phyloP scores from a whole-genome alignment of 345 rosid genomes.

The Geranium rotundifolium region DNA sequence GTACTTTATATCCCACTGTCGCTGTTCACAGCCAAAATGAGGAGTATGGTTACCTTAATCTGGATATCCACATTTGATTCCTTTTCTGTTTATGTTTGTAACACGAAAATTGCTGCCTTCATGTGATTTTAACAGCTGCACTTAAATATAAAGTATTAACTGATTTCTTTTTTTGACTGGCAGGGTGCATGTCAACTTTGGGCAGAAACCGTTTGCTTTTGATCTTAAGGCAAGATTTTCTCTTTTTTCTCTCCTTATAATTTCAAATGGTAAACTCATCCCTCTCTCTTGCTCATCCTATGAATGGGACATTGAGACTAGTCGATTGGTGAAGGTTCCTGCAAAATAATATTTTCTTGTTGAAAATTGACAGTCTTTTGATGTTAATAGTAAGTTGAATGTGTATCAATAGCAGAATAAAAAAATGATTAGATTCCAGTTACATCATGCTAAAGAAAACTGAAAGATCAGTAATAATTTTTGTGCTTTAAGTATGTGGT shows the following conservation, averaged over 20 bases:
- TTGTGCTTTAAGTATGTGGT: too few species aligned
- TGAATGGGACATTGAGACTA: neutral
- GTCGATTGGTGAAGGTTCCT: neutral
- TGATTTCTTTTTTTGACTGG: slow-evolving; percentile 1
- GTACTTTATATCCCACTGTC: slow-evolving; percentile 74
- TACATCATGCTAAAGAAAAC: neutral
- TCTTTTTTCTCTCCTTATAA: neutral
- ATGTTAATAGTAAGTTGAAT: neutral
- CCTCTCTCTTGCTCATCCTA: too few species aligned
- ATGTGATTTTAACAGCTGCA: neutral
- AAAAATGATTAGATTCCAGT: neutral
- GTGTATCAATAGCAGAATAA: neutral
- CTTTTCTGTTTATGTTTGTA: neutral
- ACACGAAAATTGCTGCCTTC: neutral
- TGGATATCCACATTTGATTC: neutral
- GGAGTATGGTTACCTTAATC: slow-evolving; percentile 53
- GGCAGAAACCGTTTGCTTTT: slow-evolving; percentile 60
- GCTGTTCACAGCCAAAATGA: slow-evolving; percentile 94
- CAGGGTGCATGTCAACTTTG: slow-evolving; percentile 93
- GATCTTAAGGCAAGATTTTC: slow-evolving; percentile 57
- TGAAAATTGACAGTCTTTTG: neutral
- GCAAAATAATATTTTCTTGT: neutral
- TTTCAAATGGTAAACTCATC: neutral
- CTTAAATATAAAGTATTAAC: neutral
- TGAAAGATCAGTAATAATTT: neutral